Conservation (phyloP, 2,329 filamentous ascomycete genomes). For the Diaporthe velutina region DNA sequence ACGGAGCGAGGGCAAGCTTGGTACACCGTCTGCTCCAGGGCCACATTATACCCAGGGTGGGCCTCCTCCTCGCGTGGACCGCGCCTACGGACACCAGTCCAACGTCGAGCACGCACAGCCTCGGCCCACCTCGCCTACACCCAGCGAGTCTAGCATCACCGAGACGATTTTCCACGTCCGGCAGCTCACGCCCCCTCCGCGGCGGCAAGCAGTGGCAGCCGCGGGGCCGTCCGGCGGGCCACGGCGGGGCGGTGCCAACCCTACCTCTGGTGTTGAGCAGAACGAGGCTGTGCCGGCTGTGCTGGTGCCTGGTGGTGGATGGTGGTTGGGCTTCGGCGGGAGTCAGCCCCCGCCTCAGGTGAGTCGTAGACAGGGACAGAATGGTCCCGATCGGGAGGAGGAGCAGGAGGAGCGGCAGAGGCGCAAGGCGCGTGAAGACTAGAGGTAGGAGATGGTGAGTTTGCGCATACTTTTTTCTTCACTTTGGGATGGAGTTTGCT, state of each 20-base stretch:
- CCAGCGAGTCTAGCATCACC: conserved; percentile 7
- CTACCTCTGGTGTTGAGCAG: not conserved
- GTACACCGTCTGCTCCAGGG: too few relatives aligned
- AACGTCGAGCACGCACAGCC: not conserved
- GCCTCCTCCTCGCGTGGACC: too few relatives aligned
- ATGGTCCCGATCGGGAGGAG: not conserved
- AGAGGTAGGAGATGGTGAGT: not conserved
- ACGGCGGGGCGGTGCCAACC: too few relatives aligned
- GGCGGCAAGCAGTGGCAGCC: not conserved
- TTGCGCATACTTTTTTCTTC: not conserved
- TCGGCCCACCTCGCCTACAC: not conserved
- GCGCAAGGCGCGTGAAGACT: not conserved
- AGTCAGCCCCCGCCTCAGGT: not conserved
- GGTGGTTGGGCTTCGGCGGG: not conserved
- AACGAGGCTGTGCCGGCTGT: not conserved
- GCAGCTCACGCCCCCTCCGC: not conserved
- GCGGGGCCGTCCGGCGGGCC: not conserved
- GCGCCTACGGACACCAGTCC: not conserved
- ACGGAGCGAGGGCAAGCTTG: not conserved
- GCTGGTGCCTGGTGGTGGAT: not conserved
- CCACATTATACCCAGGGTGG: not conserved
- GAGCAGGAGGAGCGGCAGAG: too few relatives aligned
- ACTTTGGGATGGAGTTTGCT: too few relatives aligned
- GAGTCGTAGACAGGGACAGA: not conserved
- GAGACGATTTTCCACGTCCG: not conserved